A percentile compares a stretch with the other conserved stretches of the same genome.
phyloP scores from a whole-genome alignment of 306 rosid genomes.

The barrel medic (Medicago truncatula) region MtrunA17r5.0-ANR NC_053042.1:44610501-44611000 shows the following conservation, averaged over 20 bases:
- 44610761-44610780: slow-evolving; percentile 73
- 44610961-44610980: slow-evolving; percentile 51
- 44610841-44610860: slow-evolving; percentile 54
- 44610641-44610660: slow-evolving; percentile 41
- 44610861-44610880: slow-evolving; percentile 57
- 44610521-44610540: slow-evolving; percentile 35
- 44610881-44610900: slow-evolving; percentile 54
- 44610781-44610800: slow-evolving; percentile 66
- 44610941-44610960: slow-evolving; percentile 60
- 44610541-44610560: not conserved
- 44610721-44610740: slow-evolving; percentile 45
- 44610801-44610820: slow-evolving; percentile 53
- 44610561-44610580: not conserved
- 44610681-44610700: slow-evolving; percentile 49
- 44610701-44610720: slow-evolving; percentile 43
- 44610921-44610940: slow-evolving; percentile 60
- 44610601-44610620: slow-evolving; percentile 46
- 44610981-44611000: slow-evolving; percentile 65
- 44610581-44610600: slow-evolving; percentile 44
- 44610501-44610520: slow-evolving; percentile 16
- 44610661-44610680: slow-evolving; percentile 60
- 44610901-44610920: slow-evolving; percentile 53
- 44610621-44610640: slow-evolving; percentile 42
- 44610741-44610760: slow-evolving; percentile 58
- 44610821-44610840: slow-evolving; percentile 55